These are phyloP conservation scores for Gliomastix tumulicola DNA, from an alignment of 2,329 filamentous ascomycete genomes.

Conservation along the genomic window DNA sequence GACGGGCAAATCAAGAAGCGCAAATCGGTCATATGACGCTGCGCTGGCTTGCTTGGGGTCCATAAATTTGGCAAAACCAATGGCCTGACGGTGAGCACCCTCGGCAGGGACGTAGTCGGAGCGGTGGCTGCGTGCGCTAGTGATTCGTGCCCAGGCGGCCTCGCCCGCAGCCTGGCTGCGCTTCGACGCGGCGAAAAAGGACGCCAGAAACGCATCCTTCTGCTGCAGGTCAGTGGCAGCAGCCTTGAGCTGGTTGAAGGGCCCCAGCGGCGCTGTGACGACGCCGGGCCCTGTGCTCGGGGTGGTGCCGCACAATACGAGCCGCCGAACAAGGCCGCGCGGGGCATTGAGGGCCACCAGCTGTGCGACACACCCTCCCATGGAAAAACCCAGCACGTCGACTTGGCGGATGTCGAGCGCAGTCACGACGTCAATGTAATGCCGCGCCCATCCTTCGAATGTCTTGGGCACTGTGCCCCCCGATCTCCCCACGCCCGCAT, in stretches of 20 bases:
- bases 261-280: slow-evolving; percentile 15
- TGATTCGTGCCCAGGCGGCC: slow-evolving; percentile 25
- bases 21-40: slow-evolving; percentile 22
- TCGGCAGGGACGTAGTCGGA: slow-evolving; percentile 14
- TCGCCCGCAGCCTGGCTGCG: slow-evolving; percentile 21
- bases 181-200: slow-evolving; percentile 23
- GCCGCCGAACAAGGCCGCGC: slow-evolving; percentile 22
- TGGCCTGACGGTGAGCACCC: slow-evolving; percentile 18
- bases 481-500: slow-evolving; percentile 37
- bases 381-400: slow-evolving; percentile 42
- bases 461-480: slow-evolving; percentile 29
- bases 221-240: slow-evolving; percentile 23
- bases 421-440: slow-evolving; percentile 24
- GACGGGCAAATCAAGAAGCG: slow-evolving; percentile 24
- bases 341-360: slow-evolving; percentile 31
- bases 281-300: slow-evolving; percentile 28
- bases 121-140: slow-evolving; percentile 14
- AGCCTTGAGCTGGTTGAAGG: slow-evolving; percentile 22
- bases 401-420: slow-evolving; percentile 28
- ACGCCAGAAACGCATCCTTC: slow-evolving; percentile 19
- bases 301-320: slow-evolving; percentile 36
- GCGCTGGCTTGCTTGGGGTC: slow-evolving; percentile 21
- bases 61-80: slow-evolving; percentile 26
- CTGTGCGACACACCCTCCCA: slow-evolving; percentile 40
- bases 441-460: slow-evolving; percentile 18